A percentile compares a stretch with the other conserved stretches of the same genome.
Evolutionary conservation across 2,329 filamentous ascomycete genomes (phyloP).

Genomic region (Dothistroma pini): DNA sequence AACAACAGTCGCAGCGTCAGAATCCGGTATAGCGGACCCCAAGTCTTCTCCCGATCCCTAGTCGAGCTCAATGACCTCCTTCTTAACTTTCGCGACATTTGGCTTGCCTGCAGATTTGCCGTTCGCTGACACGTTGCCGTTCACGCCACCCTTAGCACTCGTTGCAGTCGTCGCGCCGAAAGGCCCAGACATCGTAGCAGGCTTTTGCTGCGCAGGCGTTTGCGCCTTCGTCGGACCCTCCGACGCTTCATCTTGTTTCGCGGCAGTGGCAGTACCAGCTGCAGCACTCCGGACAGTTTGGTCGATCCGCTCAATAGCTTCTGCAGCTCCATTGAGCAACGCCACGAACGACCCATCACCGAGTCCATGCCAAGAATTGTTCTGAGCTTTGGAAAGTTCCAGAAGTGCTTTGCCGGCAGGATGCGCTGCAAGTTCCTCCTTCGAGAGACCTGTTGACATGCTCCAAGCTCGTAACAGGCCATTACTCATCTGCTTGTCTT

Average conservation of each 20-base stretch:
- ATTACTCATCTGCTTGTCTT: conserved; percentile 24
- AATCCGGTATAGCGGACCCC: no score
- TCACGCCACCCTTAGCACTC: neutral
- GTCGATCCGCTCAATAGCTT: conserved; percentile 36
- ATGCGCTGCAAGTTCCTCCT: neutral
- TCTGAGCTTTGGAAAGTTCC: conserved; percentile 17
- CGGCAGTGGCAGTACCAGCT: neutral
- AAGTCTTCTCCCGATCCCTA: conserved; percentile 13
- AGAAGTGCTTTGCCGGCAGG: conserved; percentile 5
- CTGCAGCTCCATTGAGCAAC: conserved; percentile 34
- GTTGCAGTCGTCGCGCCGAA: neutral
- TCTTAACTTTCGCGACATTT: conserved; percentile 12
- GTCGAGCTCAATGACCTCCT: conserved; percentile 31
- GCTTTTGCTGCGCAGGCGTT: conserved; percentile 10
- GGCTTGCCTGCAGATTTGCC: conserved; percentile 2
- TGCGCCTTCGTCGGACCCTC: conserved; percentile 4
- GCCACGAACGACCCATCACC: conserved; percentile 37
- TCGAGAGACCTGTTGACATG: neutral
- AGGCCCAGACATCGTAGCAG: conserved; percentile 4
- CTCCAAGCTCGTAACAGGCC: neutral
- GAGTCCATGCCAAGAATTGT: conserved; percentile 39
- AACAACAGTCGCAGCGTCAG: no score
- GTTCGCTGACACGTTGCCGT: neutral
- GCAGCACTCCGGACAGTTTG: conserved; percentile 35
- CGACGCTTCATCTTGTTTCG: conserved; percentile 8